phyloP scores from a whole-genome alignment of 31 red algal species.

The Asparagopsis taxiformis region DNA sequence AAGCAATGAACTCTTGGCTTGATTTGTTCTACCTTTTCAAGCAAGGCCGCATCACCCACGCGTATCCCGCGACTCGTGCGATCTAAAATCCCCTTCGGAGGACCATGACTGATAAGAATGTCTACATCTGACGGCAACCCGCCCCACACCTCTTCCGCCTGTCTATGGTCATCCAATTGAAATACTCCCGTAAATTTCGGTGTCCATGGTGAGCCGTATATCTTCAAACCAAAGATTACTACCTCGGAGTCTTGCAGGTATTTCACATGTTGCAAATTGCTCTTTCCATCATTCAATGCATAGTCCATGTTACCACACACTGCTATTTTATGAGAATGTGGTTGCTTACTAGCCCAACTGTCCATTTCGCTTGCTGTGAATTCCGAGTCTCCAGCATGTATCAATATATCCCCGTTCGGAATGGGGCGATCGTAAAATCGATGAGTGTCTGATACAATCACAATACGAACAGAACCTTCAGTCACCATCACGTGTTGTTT shows the following conservation, averaged over 20 bases:
- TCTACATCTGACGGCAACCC: conserved; percentile 52
- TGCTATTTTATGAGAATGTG: conserved; percentile 33
- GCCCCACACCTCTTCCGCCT: conserved; percentile 31
- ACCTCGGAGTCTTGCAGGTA: conserved; percentile 47
- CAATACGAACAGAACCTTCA: conserved; percentile 28
- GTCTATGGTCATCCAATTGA: conserved; percentile 24
- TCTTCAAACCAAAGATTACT: conserved; percentile 31
- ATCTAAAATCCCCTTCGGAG: conserved; percentile 57
- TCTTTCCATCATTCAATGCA: conserved; percentile 7
- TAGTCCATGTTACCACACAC: conserved; percentile 65
- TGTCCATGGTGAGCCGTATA: conserved; percentile 66
- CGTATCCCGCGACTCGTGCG: conserved; percentile 29
- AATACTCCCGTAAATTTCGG: conserved; percentile 64
- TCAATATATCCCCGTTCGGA: conserved; percentile 44
- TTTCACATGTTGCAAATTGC: conserved; percentile 13
- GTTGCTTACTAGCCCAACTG: conserved; percentile 6
- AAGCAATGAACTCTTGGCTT: conserved; percentile 56
- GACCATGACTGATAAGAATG: conserved; percentile 65
- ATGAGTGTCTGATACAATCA: conserved; percentile 65
- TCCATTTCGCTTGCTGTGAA: conserved; percentile 27
- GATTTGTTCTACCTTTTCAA: conserved; percentile 25
- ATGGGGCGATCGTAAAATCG: conserved; percentile 14
- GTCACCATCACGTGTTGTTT: background rate
- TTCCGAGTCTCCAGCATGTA: conserved; percentile 66
- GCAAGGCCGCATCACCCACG: conserved; percentile 42